Evolutionary conservation across 1,284 basidiomycete genomes (phyloP), one percentile per base, ranked within the genome.

Genomic region (Boletus austroedulis): DNA sequence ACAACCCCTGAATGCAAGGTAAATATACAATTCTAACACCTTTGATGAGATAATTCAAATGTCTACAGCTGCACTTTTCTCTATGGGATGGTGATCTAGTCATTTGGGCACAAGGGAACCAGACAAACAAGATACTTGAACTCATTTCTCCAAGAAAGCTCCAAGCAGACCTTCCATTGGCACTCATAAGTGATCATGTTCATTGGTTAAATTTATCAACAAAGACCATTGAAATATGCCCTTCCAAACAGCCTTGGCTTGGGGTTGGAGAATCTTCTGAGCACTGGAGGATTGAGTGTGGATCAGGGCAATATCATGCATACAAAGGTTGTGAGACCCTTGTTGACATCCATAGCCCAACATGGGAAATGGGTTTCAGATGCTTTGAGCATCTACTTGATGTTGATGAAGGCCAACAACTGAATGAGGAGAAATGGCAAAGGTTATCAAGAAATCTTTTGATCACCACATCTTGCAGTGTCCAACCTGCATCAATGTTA

Each of bases 141-240:
- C 58, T 80, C 17, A 67, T 81, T 43, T 77, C 75, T 14, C 68
- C 63, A n/a, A 31, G 46, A 3, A 59, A 60, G n/a, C 60, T 82
- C 12, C n/a, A 4, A 5, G 55, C 57, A 0, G 80, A 80, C 60
- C 63, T 82, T 9, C 80, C 80, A 0, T 26, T 17, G 1, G 50
- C 57, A 4, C 65, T 82, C 7, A 55, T 76, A 5, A 9, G 64
- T 1, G 64, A 69, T 19, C 70, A 75, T 50, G 63, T 66, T 5
- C 77, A 78, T 58, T 80, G 79, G 78, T 58, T 80, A 45, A 62
- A 74, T 36, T 36, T 75, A 3, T 23, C 56, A 0, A 64, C 64
- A 1, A 47, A 58, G 0, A 49, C 60, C 3, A 64, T 81, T 0
- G 75, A 78, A 56, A 73, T 81, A 53, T 73, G 76, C 15, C 75